Base-by-base conservation (phyloP, 768 basidiomycete species). In the Termitomyces sp. region DNA sequence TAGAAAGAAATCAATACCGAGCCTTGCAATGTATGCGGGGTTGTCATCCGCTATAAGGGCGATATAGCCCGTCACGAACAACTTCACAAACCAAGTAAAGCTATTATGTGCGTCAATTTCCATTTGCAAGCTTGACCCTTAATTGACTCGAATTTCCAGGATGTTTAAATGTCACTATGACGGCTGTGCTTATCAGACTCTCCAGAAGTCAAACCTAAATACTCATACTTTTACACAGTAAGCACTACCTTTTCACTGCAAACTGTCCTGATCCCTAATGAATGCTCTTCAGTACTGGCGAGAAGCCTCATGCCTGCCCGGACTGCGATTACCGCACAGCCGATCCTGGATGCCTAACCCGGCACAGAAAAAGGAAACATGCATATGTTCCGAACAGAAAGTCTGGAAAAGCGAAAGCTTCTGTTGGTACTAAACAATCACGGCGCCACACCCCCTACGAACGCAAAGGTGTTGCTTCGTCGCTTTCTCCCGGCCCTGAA, bases 151-250 rank as follows among this genome's bases (percentile, higher is more conserved):
- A 21, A 32, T 45, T 15, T 24, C 34, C 15, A 71, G 70, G 40
- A 68, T 66, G 64, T 64, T 63, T 57, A 59, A 58, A 28, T 72
- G 71, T 53, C 58, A 62, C 1, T 63, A 58, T 34, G 53, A 63
- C 0, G 66, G 62, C 2, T 71, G 71, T 52, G 42, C 48, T 6
- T 68, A 67, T 56, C 58, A 62, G 50, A 65, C 54, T n/a, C 58
- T 70, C 10, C 71, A 72, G 43, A 64, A 59, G 46, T 67, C 67
- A 4, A 72, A 72, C 45, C 45, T 72, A 4, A 62, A 63, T 19
- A 70, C 69, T n/a, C 71, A 72, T 56, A 60, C 65, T 26, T 58
- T 60, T 40, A 68, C 56, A 30, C 71, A 72, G 70, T 71, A 55
- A 58, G 66, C 62, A 41, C 15, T 9, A 9, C 2, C 14, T 14